These are phyloP conservation scores for Chlorella sp. DNA, from an alignment of 139 green algal species.

Conservation along the genomic window DNA sequence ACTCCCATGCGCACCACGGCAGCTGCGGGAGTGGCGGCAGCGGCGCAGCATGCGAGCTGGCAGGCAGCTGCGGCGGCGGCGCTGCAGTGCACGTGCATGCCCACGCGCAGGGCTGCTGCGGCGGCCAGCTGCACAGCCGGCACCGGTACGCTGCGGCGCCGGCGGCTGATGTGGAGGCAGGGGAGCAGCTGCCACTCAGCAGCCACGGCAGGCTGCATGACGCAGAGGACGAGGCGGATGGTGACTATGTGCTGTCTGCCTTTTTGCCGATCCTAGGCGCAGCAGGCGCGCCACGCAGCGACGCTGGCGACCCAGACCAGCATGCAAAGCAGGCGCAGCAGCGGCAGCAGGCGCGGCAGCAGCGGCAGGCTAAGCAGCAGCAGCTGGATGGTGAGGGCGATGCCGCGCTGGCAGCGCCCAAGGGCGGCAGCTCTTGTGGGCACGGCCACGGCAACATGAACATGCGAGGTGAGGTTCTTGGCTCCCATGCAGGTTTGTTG, in stretches of 20 bases:
- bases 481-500: too few species aligned
- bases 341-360: neutral
- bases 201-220: too few species aligned
- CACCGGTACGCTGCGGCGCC: neutral
- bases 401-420: neutral
- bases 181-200: neutral
- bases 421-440: constrained; percentile 1
- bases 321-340: neutral
- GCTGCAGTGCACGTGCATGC: neutral
- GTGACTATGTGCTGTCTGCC: neutral
- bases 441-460: constrained; percentile 33
- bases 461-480: constrained; percentile 50
- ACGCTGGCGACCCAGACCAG: too few species aligned
- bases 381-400: neutral
- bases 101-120: constrained; percentile 24
- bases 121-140: neutral
- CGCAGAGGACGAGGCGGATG: neutral
- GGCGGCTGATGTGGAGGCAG: neutral
- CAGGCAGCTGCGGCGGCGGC: constrained; percentile 12
- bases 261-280: neutral
- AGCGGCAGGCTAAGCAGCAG: neutral
- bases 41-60: neutral
- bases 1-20: constrained; percentile 25
- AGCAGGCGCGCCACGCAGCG: neutral
- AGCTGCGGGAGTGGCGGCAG: constrained; percentile 18